Base-by-base conservation (phyloP, 164 flowering plant species). In the Cinnamomum chago region DNA sequence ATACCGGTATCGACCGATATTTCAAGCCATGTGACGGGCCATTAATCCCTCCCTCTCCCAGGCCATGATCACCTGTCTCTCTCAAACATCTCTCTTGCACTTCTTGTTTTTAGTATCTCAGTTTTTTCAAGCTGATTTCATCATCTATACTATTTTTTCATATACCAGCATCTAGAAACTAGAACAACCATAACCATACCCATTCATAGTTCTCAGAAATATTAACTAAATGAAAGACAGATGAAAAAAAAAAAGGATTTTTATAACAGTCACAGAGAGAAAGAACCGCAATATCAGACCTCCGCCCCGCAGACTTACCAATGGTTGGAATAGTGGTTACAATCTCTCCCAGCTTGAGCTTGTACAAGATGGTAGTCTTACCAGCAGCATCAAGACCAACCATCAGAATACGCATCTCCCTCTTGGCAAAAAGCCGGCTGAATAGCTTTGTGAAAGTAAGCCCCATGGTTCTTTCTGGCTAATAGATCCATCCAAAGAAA, bases 361-460 rank as follows among this genome's bases (percentile, higher is more conserved):
- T 93, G 86, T 93, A 93, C 82, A 93, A 84, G 17, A 93, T 93
- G 73, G 98, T 93, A 47, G 98, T 93, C 90, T 93, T 93, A 91
- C 98, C 98, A 86, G 98, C 98, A 0, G 98, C 98, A 86, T 93
- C 98, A 70, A 93, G 97, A 90, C 98, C 98, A 30, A 93, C 98
- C 98, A 93, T 93, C 79, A 93, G 83, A 83, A 93, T 91, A 35
- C 98, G 85, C 97, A 93, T 91, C 83, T 93, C 98, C 78, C 83
- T 93, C 93, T 93, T 93, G 87, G 97, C 98, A 80, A 93, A 93
- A 68, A 94, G 91, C 84, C 95, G 88, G 81, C 98, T 94, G 74
- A 92, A 90, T 67, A 94, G 92, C 90, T 94, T 94, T 1, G 93
- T 86, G 86, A 94, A 92, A 51, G 94, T 85, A 77, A 94, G 77